Percentiles rank a stretch among this genome's conserved stretches.
These are phyloP conservation scores for Melastoma candidum DNA, from an alignment of 441 rosid genomes.

Conservation along the genomic window DNA sequence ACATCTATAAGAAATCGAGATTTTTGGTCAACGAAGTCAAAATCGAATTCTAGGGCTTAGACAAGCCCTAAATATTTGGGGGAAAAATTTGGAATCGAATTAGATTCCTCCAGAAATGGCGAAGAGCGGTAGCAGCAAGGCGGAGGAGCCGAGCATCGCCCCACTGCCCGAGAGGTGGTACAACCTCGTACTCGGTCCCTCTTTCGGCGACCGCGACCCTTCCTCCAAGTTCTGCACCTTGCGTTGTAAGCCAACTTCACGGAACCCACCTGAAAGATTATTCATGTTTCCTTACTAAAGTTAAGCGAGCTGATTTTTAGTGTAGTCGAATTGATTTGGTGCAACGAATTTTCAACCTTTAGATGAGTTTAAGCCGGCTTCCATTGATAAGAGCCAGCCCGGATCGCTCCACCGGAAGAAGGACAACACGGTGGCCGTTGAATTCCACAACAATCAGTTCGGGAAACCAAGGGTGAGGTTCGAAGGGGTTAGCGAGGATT, in stretches of 20 bases:
- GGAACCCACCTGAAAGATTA: not conserved
- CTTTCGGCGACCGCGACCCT: conserved; percentile 26
- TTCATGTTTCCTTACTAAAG: too few relatives aligned
- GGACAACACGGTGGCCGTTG: conserved; percentile 38
- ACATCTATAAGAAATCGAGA: too few relatives aligned
- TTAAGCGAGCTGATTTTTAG: too few relatives aligned
- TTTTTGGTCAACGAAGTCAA: too few relatives aligned
- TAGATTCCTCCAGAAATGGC: conserved; percentile 14
- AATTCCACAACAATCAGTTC: conserved; percentile 42
- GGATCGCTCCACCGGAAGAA: conserved; percentile 36
- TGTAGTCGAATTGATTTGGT: not conserved
- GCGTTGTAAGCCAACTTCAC: conserved; percentile 21
- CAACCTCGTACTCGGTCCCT: conserved; percentile 35
- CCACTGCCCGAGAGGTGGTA: conserved; percentile 44
- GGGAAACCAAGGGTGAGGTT: conserved; percentile 44
- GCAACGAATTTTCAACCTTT: too few relatives aligned
- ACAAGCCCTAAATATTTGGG: too few relatives aligned
- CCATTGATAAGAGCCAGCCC: conserved; percentile 35
- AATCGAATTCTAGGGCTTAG: too few relatives aligned
- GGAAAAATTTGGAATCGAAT: too few relatives aligned
- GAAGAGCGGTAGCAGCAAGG: conserved; percentile 20
- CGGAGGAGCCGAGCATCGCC: conserved; percentile 38
- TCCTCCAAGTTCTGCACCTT: conserved; percentile 39
- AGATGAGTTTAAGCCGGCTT: conserved; percentile 62
- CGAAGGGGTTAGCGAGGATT: conserved; percentile 41